These are phyloP conservation scores for Batrachochytrium dendrobatidis DNA, from an alignment of 371 early-diverging fungal genomes.

Conservation along the genomic window DNA sequence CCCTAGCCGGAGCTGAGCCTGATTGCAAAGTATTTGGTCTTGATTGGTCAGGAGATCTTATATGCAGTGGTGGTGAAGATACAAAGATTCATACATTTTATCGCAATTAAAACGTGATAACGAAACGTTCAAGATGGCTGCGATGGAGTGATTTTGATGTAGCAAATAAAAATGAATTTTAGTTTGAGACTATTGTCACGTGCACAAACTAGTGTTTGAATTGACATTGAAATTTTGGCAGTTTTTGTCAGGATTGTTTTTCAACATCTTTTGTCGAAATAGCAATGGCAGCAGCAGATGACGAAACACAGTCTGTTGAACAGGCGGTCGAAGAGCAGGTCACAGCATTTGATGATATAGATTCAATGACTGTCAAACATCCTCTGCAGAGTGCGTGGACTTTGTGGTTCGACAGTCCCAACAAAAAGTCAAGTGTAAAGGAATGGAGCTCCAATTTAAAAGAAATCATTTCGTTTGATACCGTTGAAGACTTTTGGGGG, in stretches of 20 bases:
- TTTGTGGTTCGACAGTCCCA: slow-evolving; percentile 89
- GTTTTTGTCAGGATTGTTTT: too few relatives aligned
- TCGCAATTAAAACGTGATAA: background rate
- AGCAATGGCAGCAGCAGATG: too few relatives aligned
- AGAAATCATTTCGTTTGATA: slow-evolving; percentile 73
- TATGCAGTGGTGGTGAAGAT: slow-evolving; percentile 81
- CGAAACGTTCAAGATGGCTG: too few relatives aligned
- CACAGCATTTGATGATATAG: slow-evolving; percentile 32
- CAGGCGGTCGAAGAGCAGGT: background rate
- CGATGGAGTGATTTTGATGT: too few relatives aligned
- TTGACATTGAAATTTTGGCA: too few relatives aligned
- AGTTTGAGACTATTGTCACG: too few relatives aligned
- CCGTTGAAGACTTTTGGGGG: slow-evolving; percentile 97
- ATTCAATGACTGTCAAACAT: slow-evolving; percentile 77
- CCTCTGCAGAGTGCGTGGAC: slow-evolving; percentile 85
- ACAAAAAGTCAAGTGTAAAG: slow-evolving; percentile 56
- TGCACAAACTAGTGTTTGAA: too few relatives aligned
- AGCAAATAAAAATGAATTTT: too few relatives aligned
- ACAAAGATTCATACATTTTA: slow-evolving; percentile 42
- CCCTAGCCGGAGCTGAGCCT: slow-evolving; percentile 29
- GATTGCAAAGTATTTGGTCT: slow-evolving; percentile 67
- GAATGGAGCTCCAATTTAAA: slow-evolving; percentile 88
- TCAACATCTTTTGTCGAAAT: too few relatives aligned
- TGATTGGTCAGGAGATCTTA: slow-evolving; percentile 66
- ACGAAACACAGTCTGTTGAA: too few relatives aligned